Percentiles rank a stretch among this genome's conserved stretches.
These are phyloP conservation scores for Pyrenochaeta sp. DNA, from an alignment of 2,329 filamentous ascomycete genomes.

Conservation along the genomic window DNA sequence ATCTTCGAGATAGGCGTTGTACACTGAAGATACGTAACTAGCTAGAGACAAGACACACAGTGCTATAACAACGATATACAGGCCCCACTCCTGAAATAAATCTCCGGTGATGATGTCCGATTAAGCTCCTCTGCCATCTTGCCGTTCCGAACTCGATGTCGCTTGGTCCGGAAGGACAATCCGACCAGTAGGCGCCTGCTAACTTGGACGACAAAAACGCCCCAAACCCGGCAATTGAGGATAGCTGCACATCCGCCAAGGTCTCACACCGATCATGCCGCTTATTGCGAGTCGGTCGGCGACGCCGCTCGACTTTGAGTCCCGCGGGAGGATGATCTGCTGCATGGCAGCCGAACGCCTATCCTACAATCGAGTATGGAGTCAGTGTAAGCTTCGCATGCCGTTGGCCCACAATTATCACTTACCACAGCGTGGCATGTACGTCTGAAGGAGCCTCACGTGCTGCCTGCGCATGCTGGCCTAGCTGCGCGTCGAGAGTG, in stretches of 20 bases:
- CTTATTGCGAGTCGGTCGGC: conserved; percentile 10
- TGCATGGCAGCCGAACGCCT: conserved; percentile 14
- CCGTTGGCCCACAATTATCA: background rate
- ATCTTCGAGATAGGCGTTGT: no score
- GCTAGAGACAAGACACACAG: no score
- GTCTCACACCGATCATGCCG: conserved; percentile 19
- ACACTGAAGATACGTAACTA: no score
- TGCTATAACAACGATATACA: no score
- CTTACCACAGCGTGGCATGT: conserved; percentile 22
- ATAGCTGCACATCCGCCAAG: conserved; percentile 7
- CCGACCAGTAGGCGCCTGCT: conserved; percentile 5
- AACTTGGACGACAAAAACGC: conserved; percentile 1
- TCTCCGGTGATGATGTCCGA: conserved; percentile 1
- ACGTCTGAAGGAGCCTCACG: conserved; percentile 3
- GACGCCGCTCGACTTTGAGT: conserved; percentile 9
- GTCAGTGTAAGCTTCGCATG: conserved; percentile 4
- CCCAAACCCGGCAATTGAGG: conserved; percentile 1
- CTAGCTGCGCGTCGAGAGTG: conserved; percentile 21
- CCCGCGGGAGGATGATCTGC: conserved; percentile 4
- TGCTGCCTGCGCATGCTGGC: conserved; percentile 4
- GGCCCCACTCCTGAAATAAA: background rate
- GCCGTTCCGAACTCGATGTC: conserved; percentile 2
- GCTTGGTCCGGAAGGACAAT: conserved; percentile 1
- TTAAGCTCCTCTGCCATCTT: conserved; percentile 8
- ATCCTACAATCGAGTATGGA: conserved; percentile 10